Conservation (phyloP, 139 green algal species). For the Auxenochlorella pyrenoidosa region DNA sequence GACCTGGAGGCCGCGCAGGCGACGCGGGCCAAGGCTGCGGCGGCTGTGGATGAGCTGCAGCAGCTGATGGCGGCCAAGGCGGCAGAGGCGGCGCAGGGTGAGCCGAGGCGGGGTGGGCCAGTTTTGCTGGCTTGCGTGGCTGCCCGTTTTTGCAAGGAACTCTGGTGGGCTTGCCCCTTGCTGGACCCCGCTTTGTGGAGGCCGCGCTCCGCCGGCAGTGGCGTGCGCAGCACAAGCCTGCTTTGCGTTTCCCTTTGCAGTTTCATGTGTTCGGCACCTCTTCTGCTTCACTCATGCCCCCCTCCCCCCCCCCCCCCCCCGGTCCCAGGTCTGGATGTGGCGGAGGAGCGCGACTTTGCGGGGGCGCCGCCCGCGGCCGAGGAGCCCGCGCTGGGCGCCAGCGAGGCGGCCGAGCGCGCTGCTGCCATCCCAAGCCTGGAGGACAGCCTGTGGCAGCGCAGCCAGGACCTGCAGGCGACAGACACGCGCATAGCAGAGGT, state of each 20-base stretch:
- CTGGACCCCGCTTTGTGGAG: no score
- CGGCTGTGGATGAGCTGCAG: neutral
- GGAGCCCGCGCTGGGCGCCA: neutral
- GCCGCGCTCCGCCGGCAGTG: no score
- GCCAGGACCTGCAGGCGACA: constrained; percentile 32
- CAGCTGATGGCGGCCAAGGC: neutral
- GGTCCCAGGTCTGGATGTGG: neutral
- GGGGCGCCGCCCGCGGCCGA: neutral
- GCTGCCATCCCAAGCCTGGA: constrained; percentile 16
- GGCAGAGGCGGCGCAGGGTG: neutral
- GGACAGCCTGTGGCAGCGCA: constrained; percentile 41
- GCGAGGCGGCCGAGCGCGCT: neutral
- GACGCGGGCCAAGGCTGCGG: neutral
- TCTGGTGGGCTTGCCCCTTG: no score
- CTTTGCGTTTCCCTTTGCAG: no score
- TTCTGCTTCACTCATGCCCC: no score
- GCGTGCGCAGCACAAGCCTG: no score
- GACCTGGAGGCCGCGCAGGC: constrained; percentile 31
- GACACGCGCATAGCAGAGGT: constrained; percentile 7
- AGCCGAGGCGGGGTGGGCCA: neutral
- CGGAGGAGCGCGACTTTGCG: neutral
- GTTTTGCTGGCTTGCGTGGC: neutral
- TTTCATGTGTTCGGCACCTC: no score
- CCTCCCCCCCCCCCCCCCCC: no score
- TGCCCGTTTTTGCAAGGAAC: no score